These are phyloP conservation scores for Aspergillus carlsbadensis DNA, from an alignment of 495 filamentous ascomycete genomes.

Conservation along the genomic window DNA sequence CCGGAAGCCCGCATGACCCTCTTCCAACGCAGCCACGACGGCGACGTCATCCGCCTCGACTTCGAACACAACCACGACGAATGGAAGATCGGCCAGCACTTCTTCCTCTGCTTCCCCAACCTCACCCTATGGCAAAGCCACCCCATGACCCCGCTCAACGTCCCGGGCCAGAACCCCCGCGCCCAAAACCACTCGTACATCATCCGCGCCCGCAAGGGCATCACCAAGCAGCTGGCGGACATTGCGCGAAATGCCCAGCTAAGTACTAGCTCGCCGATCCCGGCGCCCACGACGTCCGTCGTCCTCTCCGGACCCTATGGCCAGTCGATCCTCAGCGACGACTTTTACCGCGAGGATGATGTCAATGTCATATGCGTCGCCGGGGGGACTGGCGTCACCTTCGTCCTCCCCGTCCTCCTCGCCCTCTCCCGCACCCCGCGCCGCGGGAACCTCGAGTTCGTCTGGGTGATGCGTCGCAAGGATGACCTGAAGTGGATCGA, in stretches of 20 bases:
- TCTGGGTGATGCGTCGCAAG: constrained; percentile 59
- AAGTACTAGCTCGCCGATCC: constrained; percentile 7
- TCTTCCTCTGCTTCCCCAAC: constrained; percentile 60
- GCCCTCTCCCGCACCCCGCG: constrained; percentile 31
- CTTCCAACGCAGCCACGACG: constrained; percentile 49
- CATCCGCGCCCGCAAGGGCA: constrained; percentile 57
- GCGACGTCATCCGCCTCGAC: constrained; percentile 56
- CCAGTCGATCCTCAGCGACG: constrained; percentile 38
- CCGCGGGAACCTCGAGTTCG: constrained; percentile 48
- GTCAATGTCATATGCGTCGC: constrained; percentile 61
- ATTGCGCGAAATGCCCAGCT: constrained; percentile 26
- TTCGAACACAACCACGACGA: constrained; percentile 53
- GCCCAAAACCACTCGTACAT: constrained; percentile 59
- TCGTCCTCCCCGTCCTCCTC: constrained; percentile 56
- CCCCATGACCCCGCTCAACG: constrained; percentile 60
- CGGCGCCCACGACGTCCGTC: constrained; percentile 40
- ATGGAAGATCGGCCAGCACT: constrained; percentile 65
- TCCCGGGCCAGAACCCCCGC: constrained; percentile 35
- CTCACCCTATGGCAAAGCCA: constrained; percentile 65
- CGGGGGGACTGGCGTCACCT: constrained; percentile 65
- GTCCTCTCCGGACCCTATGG: constrained; percentile 62
- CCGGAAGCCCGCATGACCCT: constrained; percentile 46
- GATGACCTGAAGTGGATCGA: constrained; percentile 56
- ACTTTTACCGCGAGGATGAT: constrained; percentile 29
- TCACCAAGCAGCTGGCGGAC: constrained; percentile 53